A percentile compares a stretch with the other conserved stretches of the same genome.
These are phyloP conservation scores for Parasitella parasitica DNA, from an alignment of 371 early-diverging fungal species.

Conservation along the genomic window DNA sequence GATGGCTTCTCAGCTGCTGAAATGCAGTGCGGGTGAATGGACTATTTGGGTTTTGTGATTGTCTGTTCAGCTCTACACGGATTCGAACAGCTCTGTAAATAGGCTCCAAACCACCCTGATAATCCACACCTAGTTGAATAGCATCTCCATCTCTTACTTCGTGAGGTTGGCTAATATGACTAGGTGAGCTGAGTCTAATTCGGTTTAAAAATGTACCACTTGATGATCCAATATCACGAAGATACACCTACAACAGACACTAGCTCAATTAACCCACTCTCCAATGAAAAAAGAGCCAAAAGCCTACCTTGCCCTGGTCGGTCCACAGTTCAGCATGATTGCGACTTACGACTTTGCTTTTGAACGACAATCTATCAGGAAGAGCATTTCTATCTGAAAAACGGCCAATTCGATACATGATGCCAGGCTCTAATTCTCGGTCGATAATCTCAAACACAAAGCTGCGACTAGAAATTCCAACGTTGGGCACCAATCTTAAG, in stretches of 20 bases:
- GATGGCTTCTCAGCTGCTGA: constrained; percentile 18
- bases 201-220: constrained; percentile 95
- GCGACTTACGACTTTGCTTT: constrained; percentile 91
- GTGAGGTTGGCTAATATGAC: constrained; percentile 76
- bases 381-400: constrained; percentile 71
- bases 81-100: constrained; percentile 75
- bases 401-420: constrained; percentile 73
- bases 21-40: constrained; percentile 22
- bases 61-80: constrained; percentile 70
- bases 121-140: constrained; percentile 92
- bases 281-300: too few species aligned
- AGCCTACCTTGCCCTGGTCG: constrained; percentile 73
- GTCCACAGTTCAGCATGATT: constrained; percentile 94
- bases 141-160: constrained; percentile 86
- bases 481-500: constrained; percentile 75
- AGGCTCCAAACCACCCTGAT: constrained; percentile 77
- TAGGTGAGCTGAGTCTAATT: constrained; percentile 83
- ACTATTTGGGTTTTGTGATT: constrained; percentile 18
- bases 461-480: constrained; percentile 65
- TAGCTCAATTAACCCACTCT: neutral
- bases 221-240: constrained; percentile 88
- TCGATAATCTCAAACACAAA: constrained; percentile 85
- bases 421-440: constrained; percentile 68
- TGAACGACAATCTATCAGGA: constrained; percentile 80
- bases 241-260: constrained; percentile 62